phyloP scores from a whole-genome alignment of 2,329 filamentous ascomycete species.

The Hymenoscyphus fraxineus region DNA sequence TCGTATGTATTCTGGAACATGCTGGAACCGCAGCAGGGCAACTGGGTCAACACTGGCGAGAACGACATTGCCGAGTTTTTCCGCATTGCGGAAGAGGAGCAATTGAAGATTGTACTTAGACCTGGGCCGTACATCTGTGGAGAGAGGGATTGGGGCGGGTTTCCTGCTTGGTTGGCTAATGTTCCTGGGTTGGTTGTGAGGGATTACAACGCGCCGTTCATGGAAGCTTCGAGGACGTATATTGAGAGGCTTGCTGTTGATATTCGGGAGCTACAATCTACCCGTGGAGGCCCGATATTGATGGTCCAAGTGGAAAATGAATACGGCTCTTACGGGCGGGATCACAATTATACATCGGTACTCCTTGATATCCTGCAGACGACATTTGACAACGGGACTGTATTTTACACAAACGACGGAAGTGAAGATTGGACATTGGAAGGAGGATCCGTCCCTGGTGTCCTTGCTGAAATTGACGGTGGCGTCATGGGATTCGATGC shows the following conservation, averaged over 20 bases:
- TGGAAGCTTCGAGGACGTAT: slow-evolving; percentile 44
- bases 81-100: slow-evolving; percentile 43
- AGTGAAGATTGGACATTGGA: slow-evolving; percentile 41
- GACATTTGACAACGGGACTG: slow-evolving; percentile 38
- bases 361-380: slow-evolving; percentile 41
- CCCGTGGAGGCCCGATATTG: slow-evolving; percentile 45
- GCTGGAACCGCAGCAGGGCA: slow-evolving; percentile 40
- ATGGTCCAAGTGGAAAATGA: slow-evolving; percentile 50
- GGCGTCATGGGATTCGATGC: slow-evolving; percentile 41
- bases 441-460: slow-evolving; percentile 42
- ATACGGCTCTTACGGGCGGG: slow-evolving; percentile 46
- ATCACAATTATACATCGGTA: slow-evolving; percentile 43
- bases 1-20: slow-evolving; percentile 50
- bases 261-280: slow-evolving; percentile 43
- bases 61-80: slow-evolving; percentile 50
- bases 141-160: slow-evolving; percentile 44
- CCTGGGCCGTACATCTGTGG: slow-evolving; percentile 48
- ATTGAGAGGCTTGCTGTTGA: slow-evolving; percentile 41
- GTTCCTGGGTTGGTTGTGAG: slow-evolving; percentile 40
- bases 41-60: slow-evolving; percentile 37
- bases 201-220: slow-evolving; percentile 41
- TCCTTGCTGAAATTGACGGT: slow-evolving; percentile 46
- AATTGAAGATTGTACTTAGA: slow-evolving; percentile 45
- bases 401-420: slow-evolving; percentile 49
- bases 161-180: slow-evolving; percentile 41